A percentile compares a stretch with the other conserved stretches of the same genome.
Conservation (phyloP, 306 rosid genomes). For the Citrullus mucosospermus region DNA sequence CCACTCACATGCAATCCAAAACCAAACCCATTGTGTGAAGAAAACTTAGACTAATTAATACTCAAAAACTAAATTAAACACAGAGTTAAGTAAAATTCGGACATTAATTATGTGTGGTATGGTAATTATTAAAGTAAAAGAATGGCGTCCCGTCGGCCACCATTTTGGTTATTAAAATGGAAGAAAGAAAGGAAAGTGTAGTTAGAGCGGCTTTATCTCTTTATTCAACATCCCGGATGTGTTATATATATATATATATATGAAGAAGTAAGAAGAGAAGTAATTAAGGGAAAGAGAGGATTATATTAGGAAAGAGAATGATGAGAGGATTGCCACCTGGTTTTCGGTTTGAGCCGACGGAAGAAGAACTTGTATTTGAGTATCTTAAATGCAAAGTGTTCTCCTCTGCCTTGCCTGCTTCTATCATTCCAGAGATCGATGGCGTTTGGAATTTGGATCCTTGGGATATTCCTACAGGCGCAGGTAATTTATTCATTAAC, state of each 20-base stretch:
- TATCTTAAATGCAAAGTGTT: slow-evolving; percentile 65
- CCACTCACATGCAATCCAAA: not conserved
- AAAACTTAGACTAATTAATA: too few species aligned
- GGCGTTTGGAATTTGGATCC: slow-evolving; percentile 52
- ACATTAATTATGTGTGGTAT: not conserved
- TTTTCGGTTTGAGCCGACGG: slow-evolving; percentile 90
- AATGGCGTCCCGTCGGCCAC: not conserved
- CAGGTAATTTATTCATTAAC: too few species aligned
- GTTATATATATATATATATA: too few species aligned
- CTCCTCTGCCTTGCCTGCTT: slow-evolving; percentile 64
- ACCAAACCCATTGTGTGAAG: not conserved
- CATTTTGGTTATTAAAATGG: not conserved
- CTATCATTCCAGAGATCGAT: slow-evolving; percentile 68
- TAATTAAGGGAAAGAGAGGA: too few species aligned
- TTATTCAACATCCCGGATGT: too few species aligned
- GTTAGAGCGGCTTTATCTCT: too few species aligned
- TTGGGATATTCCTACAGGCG: slow-evolving; percentile 50
- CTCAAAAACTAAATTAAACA: too few species aligned
- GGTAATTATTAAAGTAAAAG: not conserved
- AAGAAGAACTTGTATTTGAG: slow-evolving; percentile 78
- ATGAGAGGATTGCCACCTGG: slow-evolving; percentile 77
- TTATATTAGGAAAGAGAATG: not conserved
- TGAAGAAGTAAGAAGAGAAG: not conserved
- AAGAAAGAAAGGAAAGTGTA: not conserved
- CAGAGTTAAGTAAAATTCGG: too few species aligned